These are phyloP conservation scores for Axilococcus clingmanii DNA, from an alignment of 139 green algal genomes.

Conservation along the genomic window DNA sequence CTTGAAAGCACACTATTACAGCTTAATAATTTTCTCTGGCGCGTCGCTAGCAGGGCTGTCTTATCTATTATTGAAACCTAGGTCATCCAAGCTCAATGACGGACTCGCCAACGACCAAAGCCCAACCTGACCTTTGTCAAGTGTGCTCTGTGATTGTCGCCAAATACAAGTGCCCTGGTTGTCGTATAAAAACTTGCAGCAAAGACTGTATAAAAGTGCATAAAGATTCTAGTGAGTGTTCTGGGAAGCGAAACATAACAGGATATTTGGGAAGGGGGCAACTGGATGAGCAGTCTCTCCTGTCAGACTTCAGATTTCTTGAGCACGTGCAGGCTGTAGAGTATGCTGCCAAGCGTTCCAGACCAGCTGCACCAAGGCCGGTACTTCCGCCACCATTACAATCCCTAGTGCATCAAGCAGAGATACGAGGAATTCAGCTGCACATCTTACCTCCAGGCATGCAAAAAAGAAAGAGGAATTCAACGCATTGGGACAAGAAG, in stretches of 20 bases:
- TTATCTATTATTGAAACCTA: too few relatives aligned
- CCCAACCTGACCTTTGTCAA: too few relatives aligned
- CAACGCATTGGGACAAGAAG: conserved; percentile 24
- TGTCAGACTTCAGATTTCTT: conserved; percentile 30
- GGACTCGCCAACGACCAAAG: too few relatives aligned
- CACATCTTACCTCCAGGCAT: conserved; percentile 30
- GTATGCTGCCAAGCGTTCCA: conserved; percentile 25
- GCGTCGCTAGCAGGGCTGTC: too few relatives aligned
- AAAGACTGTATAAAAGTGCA: conserved; percentile 37
- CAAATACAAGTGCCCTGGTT: conserved; percentile 29
- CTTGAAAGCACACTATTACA: too few relatives aligned
- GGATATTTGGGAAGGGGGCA: conserved; percentile 23
- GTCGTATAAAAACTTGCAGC: conserved; percentile 26
- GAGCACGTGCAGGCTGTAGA: conserved; percentile 25
- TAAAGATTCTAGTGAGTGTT: conserved; percentile 24
- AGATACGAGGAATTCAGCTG: conserved; percentile 19
- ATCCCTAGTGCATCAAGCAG: conserved; percentile 22
- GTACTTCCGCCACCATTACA: conserved; percentile 25
- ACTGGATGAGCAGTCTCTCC: conserved; percentile 15
- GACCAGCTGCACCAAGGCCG: conserved; percentile 12
- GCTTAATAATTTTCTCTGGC: too few relatives aligned
- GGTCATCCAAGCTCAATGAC: too few relatives aligned
- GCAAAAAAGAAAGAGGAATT: conserved; percentile 23
- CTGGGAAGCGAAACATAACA: conserved; percentile 32
- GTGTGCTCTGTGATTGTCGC: conserved; percentile 3